These are phyloP conservation scores for Xerocomellus chrysenteron DNA, from an alignment of 768 basidiomycete species.

Conservation along the genomic window DNA sequence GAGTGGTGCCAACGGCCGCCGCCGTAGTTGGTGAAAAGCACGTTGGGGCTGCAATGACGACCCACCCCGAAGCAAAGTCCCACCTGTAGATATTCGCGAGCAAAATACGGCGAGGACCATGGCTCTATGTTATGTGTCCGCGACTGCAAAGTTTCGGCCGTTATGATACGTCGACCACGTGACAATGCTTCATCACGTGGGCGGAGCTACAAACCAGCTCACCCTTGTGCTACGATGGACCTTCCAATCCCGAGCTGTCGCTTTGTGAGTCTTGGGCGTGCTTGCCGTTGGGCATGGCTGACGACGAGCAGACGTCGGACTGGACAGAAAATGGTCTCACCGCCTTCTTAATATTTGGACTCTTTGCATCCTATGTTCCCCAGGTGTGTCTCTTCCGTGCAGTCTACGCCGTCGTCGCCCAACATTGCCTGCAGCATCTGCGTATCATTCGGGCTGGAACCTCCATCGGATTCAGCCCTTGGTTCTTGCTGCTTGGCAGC, in stretches of 20 bases:
- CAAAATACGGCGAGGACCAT: not conserved
- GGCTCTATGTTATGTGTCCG: too few relatives aligned
- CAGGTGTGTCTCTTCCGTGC: constrained; percentile 47
- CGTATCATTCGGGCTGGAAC: constrained; percentile 77
- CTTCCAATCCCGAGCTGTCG: constrained; percentile 9
- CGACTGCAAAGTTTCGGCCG: too few relatives aligned
- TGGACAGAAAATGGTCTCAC: constrained; percentile 62
- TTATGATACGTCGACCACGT: not conserved
- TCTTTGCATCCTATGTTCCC: constrained; percentile 81
- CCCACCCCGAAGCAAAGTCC: not conserved
- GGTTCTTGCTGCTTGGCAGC: constrained; percentile 87
- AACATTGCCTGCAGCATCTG: constrained; percentile 51
- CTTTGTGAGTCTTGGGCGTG: constrained; percentile 13
- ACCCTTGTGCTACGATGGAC: not conserved
- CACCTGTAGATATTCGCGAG: constrained; percentile 3
- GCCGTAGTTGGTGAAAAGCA: constrained; percentile 11
- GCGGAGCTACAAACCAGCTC: not conserved
- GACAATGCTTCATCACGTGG: constrained; percentile 2
- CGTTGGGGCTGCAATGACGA: constrained; percentile 3
- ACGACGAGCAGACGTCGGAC: constrained; percentile 59
- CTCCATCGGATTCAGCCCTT: constrained; percentile 88
- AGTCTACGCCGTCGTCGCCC: not conserved
- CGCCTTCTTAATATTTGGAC: constrained; percentile 65
- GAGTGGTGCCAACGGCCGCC: not conserved
- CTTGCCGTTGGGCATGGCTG: not conserved